phyloP scores from a whole-genome alignment of 352 stramenopile genomes.

The Phytophthora megakarya region DNA sequence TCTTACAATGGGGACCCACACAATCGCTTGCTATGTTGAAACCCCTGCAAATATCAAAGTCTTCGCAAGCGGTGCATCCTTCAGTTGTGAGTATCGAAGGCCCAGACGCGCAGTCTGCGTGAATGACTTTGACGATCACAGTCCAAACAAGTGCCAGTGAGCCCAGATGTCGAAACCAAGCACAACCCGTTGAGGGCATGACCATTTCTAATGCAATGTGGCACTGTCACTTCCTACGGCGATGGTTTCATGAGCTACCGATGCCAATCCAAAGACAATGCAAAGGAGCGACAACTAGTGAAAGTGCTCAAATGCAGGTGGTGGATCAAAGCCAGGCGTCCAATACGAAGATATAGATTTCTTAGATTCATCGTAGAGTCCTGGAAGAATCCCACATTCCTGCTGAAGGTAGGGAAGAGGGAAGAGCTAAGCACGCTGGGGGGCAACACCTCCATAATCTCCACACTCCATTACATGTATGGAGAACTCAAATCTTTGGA shows the following conservation, averaged over 20 bases:
- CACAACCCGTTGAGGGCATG: neutral
- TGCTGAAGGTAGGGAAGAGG: neutral
- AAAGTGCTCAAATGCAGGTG: slow-evolving; percentile 17
- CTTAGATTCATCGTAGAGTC: neutral
- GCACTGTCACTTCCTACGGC: neutral
- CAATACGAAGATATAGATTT: neutral
- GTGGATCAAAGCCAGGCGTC: slow-evolving; percentile 2
- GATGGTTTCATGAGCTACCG: neutral
- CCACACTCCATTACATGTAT: too few species aligned
- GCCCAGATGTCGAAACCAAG: slow-evolving; percentile 3
- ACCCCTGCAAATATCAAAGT: slow-evolving; percentile 13
- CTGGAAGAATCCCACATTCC: neutral
- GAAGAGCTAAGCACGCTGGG: neutral
- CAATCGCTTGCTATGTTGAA: slow-evolving; percentile 17
- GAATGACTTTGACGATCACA: neutral
- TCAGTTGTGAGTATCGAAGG: slow-evolving; percentile 24
- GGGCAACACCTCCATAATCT: too few species aligned
- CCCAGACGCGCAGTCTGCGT: slow-evolving; percentile 14
- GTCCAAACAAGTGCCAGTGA: neutral
- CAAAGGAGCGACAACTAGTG: slow-evolving; percentile 10
- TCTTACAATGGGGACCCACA: slow-evolving; percentile 18
- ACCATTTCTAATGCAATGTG: slow-evolving; percentile 14
- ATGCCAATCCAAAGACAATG: slow-evolving; percentile 12
- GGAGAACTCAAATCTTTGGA: neutral
- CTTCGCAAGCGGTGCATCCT: slow-evolving; percentile 20